Evolutionary conservation across 2,329 filamentous ascomycete species (phyloP).

Genomic region (Ophiosphaerella narmari): DNA sequence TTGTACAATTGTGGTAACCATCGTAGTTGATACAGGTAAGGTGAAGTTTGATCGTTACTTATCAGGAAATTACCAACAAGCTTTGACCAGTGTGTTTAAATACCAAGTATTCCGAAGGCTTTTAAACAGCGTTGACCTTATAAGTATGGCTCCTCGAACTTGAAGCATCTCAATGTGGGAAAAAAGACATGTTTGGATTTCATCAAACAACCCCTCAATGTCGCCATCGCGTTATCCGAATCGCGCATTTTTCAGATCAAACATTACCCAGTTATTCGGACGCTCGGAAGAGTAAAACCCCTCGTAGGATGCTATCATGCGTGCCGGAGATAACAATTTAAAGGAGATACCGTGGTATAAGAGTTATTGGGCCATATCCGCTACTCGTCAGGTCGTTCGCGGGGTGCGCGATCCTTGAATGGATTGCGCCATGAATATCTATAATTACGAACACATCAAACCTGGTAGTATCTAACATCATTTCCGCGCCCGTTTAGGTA

Average conservation of each 20-base stretch:
- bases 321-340: slow-evolving; percentile 1
- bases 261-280: slow-evolving; percentile 1
- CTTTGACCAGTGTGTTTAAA: too few species aligned
- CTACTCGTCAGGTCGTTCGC: too few species aligned
- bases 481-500: neutral
- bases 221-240: slow-evolving; percentile 15
- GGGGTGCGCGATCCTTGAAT: slow-evolving; percentile 8
- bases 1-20: slow-evolving; percentile 26
- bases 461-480: neutral
- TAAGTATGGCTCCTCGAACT: neutral
- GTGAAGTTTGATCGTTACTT: neutral
- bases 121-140: neutral
- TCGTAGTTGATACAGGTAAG: slow-evolving; percentile 1
- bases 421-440: slow-evolving; percentile 29
- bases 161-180: neutral
- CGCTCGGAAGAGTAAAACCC: neutral
- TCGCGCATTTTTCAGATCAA: slow-evolving; percentile 10
- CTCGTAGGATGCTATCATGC: neutral
- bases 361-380: too few species aligned
- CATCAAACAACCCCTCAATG: slow-evolving; percentile 21
- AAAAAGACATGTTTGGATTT: neutral
- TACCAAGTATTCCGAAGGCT: neutral
- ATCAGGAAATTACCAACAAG: too few species aligned
- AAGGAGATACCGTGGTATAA: too few species aligned
- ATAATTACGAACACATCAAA: slow-evolving; percentile 20